Percentiles rank a stretch among this genome's conserved stretches.
phyloP scores from a whole-genome alignment of 169 alveolate genomes.

The Neospora caninum region DNA sequence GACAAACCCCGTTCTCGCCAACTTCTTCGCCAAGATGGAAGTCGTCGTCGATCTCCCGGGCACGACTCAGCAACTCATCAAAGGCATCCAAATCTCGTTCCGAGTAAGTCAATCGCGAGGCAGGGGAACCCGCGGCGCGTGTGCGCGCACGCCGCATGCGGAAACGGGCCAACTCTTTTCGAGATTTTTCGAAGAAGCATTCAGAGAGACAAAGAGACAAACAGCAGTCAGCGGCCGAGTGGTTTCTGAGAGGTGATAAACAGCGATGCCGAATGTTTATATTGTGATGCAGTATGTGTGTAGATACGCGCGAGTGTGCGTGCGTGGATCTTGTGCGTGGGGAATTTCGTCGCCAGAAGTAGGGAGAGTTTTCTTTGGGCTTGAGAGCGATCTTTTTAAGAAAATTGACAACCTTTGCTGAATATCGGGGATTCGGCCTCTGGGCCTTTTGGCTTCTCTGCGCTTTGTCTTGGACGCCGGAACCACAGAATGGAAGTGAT shows the following conservation, averaged over 20 bases:
- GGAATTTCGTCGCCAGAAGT: background rate
- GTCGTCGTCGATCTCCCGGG: conserved; percentile 33
- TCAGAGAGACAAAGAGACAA: no score
- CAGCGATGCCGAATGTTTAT: no score
- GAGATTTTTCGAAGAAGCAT: no score
- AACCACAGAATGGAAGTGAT: background rate
- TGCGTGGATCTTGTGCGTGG: background rate
- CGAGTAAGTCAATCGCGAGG: conserved; percentile 34
- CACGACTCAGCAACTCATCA: conserved; percentile 34
- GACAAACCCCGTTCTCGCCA: background rate
- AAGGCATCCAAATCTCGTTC: conserved; percentile 47
- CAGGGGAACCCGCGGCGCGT: no score
- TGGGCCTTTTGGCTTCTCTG: background rate
- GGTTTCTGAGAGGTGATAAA: no score
- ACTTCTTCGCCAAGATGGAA: background rate
- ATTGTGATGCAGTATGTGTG: no score
- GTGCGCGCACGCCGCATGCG: no score
- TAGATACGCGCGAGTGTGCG: no score
- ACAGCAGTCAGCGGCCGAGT: no score
- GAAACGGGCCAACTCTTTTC: no score
- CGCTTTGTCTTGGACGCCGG: background rate
- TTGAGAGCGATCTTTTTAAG: background rate
- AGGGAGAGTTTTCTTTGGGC: background rate
- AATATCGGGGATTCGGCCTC: background rate
- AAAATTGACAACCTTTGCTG: background rate